Base-by-base conservation (phyloP, 345 rosid species). In the Rhizophora apiculata region DNA sequence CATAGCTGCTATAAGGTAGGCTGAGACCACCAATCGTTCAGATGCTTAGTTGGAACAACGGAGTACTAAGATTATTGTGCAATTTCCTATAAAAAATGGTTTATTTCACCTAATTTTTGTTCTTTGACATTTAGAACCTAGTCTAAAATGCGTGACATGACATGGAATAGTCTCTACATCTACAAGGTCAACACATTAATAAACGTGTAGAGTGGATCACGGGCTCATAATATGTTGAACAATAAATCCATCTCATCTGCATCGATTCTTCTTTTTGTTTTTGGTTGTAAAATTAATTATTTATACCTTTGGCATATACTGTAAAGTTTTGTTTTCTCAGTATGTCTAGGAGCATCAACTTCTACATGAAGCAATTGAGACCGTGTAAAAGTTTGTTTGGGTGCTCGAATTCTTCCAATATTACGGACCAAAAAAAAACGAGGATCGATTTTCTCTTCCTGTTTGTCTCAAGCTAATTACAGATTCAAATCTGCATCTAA, bases 161-260 rank as follows among this genome's bases (percentile, higher is more conserved):
- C 60, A 56, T 21, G 60, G 49, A 13, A 15, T 13, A 43, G 29
- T 56, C 31, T 56, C 29, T 56, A 8, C 26, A 53, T 34, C 57
- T 62, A 49, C 30, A 49, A 7, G 69, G 34, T 64, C 31, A 55
- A 27, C 48, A 52, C 53, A 74, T 39, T 39, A 39, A 43, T 32
- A 55, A 32, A 11, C 18, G 65, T 62, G 43, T 16, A 43, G 72
- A 36, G 62, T 53, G 70, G 16, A 60, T 74, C 73, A 74, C 81
- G 62, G 66, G 81, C 73, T 49, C 67, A 49, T 55, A 67, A 22
- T 53, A 67, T 27, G 20, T 48, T 62, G 53, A 67, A 39, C 51
- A 60, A 74, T 64, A 43, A 2, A 39, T 63, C 48, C 27, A 15
- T 24, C 24, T 19, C 52, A 9, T 51, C 39, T 52, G 51, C 29